Percentiles rank a stretch among this genome's conserved stretches.
phyloP scores from a whole-genome alignment of 768 basidiomycete species.

The Cubamyces sp. region DNA sequence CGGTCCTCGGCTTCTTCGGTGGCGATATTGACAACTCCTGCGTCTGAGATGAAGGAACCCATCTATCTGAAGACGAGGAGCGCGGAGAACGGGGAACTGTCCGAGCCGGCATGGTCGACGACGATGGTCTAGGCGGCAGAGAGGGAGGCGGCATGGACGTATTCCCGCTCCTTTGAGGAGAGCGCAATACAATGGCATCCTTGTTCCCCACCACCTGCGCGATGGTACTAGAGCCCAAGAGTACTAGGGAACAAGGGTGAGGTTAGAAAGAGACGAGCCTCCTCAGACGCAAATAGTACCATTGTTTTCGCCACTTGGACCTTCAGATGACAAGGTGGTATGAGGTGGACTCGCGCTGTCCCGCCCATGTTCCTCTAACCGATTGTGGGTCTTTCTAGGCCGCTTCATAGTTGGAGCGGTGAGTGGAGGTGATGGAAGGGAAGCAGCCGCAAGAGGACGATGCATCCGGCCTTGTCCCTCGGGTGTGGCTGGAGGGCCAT shows the following conservation, averaged over 20 bases:
- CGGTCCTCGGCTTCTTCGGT: not conserved
- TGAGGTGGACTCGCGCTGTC: not conserved
- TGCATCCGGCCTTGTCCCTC: not conserved
- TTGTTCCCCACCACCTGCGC: conserved; percentile 4
- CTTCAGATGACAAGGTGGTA: too few relatives aligned
- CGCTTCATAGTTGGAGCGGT: conserved; percentile 1
- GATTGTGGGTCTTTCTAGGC: not conserved
- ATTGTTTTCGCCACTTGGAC: too few relatives aligned
- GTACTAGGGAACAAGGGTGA: not conserved
- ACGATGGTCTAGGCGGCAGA: conserved; percentile 4
- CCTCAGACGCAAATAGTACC: too few relatives aligned
- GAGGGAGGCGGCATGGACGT: conserved; percentile 15
- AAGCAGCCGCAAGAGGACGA: not conserved
- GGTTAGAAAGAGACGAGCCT: too few relatives aligned
- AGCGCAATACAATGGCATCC: conserved; percentile 8
- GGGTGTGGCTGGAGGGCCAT: not conserved
- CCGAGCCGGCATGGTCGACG: not conserved
- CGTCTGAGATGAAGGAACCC: conserved; percentile 28
- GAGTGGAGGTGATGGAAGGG: conserved; percentile 18
- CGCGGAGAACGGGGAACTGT: not conserved
- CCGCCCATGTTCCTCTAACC: not conserved
- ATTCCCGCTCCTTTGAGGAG: not conserved
- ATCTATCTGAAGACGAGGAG: conserved; percentile 7
- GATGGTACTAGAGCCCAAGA: not conserved
- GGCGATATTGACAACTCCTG: conserved; percentile 20